These are phyloP conservation scores for Atalantia buxifolia DNA, from an alignment of 345 rosid genomes.

Conservation along the genomic window DNA sequence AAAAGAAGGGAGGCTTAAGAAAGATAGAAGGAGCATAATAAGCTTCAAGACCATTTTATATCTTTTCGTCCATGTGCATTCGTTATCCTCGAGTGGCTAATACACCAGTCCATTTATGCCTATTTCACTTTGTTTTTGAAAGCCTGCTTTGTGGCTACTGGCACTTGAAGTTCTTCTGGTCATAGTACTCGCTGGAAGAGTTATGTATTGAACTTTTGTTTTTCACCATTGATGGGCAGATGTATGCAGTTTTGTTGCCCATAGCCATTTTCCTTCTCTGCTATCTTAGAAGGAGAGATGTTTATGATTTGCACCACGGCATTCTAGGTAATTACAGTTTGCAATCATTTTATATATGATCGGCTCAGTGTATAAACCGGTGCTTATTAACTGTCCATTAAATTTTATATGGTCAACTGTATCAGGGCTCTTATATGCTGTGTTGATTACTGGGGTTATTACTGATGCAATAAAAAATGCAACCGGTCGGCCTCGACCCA, in stretches of 20 bases:
- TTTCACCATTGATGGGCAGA: conserved; percentile 24
- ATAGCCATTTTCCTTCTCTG: conserved; percentile 43
- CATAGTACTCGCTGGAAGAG: background rate
- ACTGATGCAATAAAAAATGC: conserved; percentile 76
- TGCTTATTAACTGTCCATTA: background rate
- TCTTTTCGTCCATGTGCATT: background rate
- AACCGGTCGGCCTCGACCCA: conserved; percentile 84
- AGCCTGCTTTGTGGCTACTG: background rate
- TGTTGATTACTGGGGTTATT: conserved; percentile 65
- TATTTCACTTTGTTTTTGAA: background rate
- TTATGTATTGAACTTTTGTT: background rate
- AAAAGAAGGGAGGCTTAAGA: background rate
- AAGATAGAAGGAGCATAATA: background rate
- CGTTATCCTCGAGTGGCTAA: background rate
- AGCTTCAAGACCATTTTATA: background rate
- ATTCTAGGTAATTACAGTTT: conserved; percentile 45
- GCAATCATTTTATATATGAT: background rate
- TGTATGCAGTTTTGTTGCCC: conserved; percentile 62
- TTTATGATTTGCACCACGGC: conserved; percentile 81
- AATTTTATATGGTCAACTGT: background rate
- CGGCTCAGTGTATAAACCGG: background rate
- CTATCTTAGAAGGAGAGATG: conserved; percentile 52
- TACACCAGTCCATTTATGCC: background rate
- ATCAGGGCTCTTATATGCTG: conserved; percentile 60
- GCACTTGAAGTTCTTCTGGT: background rate